phyloP scores from a whole-genome alignment of 805 yeast genomes.

The Henningerozyma blattae region DNA sequence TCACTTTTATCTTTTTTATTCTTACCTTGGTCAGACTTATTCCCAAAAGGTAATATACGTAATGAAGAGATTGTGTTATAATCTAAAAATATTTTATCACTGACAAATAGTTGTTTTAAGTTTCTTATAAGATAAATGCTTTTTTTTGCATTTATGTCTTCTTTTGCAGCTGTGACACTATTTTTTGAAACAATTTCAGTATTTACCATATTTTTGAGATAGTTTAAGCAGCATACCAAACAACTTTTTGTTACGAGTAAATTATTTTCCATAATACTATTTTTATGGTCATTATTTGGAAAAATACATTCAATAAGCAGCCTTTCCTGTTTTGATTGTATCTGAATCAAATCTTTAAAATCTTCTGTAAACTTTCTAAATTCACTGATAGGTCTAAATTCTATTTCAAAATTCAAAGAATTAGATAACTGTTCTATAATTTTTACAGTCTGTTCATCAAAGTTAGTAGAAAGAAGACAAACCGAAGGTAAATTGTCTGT shows the following conservation, averaged over 20 bases:
- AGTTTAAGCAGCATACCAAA: no score
- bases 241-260: no score
- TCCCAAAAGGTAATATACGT: conserved; percentile 11
- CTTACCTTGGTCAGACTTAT: conserved; percentile 7
- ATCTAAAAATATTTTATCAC: conserved; percentile 15
- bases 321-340: no score
- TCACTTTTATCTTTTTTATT: conserved; percentile 8
- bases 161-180: background rate
- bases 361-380: no score
- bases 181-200: background rate
- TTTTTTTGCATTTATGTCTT: no score
- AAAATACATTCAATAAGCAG: no score
- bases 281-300: no score
- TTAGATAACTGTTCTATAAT: conserved; percentile 4
- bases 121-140: no score
- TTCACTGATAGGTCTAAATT: background rate
- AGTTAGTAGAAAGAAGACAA: conserved; percentile 11
- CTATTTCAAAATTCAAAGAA: background rate
- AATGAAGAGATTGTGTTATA: conserved; percentile 15
- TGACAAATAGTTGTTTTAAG: conserved; percentile 4
- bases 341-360: no score
- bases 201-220: background rate
- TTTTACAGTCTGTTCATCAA: conserved; percentile 6
- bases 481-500: conserved; percentile 8
- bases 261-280: no score